Evolutionary conservation across 768 basidiomycete species (phyloP).

Genomic region (Calvatia gigantea): DNA sequence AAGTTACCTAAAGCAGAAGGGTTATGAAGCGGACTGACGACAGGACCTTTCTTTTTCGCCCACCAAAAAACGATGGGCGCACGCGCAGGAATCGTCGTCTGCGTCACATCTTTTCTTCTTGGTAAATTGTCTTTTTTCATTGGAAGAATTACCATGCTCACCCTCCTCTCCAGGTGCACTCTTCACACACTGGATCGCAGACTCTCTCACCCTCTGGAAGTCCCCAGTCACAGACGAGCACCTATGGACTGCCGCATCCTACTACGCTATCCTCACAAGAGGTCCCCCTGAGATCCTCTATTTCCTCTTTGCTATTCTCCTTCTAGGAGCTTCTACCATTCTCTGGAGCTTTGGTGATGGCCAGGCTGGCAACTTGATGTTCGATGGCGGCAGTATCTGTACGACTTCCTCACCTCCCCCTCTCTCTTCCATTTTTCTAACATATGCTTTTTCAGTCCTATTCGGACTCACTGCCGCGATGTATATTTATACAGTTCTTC

Average conservation of each 20-base stretch:
- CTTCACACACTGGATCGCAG: slow-evolving; percentile 92
- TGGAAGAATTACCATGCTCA: not conserved
- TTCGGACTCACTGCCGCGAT: slow-evolving; percentile 68
- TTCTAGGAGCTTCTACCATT: slow-evolving; percentile 62
- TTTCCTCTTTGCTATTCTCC: slow-evolving; percentile 50
- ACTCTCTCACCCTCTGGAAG: slow-evolving; percentile 88
- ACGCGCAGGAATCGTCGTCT: slow-evolving; percentile 71
- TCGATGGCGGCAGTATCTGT: slow-evolving; percentile 89
- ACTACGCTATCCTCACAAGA: slow-evolving; percentile 76
- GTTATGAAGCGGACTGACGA: slow-evolving; percentile 1
- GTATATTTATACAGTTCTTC: slow-evolving; percentile 75
- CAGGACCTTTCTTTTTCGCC: slow-evolving; percentile 8
- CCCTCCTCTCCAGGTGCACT: slow-evolving; percentile 52
- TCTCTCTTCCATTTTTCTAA: not conserved
- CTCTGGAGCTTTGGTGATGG: slow-evolving; percentile 78
- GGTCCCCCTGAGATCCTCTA: slow-evolving; percentile 56
- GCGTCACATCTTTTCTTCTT: slow-evolving; percentile 67
- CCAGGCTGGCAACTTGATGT: slow-evolving; percentile 83
- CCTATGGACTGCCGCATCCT: slow-evolving; percentile 78
- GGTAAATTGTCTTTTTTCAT: not conserved
- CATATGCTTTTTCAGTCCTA: slow-evolving; percentile 48
- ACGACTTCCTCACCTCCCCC: slow-evolving; percentile 24
- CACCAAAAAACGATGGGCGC: slow-evolving; percentile 50
- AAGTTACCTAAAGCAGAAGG: not conserved
- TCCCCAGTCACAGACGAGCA: slow-evolving; percentile 82